Conservation (phyloP, 2,329 filamentous ascomycete genomes). For the Calonectria ilicicola region DNA sequence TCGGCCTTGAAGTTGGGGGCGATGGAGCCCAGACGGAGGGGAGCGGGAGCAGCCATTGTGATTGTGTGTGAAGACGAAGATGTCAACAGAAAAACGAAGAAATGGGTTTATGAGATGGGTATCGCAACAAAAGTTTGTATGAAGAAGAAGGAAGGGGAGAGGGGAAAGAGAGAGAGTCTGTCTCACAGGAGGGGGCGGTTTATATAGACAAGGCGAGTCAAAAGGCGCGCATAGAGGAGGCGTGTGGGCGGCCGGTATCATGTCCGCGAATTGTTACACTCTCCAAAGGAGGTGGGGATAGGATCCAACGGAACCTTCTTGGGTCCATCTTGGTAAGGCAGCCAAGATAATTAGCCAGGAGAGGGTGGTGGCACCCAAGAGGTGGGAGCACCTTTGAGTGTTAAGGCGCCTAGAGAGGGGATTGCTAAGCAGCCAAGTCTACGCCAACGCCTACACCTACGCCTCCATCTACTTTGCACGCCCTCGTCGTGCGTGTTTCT, state of each 20-base stretch:
- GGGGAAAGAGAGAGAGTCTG: neutral
- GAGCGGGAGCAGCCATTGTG: conserved; percentile 48
- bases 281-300: neutral
- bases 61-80: conserved; percentile 5
- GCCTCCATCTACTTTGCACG: neutral
- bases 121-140: neutral
- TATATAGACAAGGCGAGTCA: neutral
- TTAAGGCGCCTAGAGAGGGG: neutral
- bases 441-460: neutral
- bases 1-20: conserved; percentile 89
- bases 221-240: neutral
- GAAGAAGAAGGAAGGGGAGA: neutral
- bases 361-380: neutral
- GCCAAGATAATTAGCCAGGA: neutral
- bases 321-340: neutral
- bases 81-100: neutral
- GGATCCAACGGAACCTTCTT: conserved; percentile 13
- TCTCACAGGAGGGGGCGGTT: neutral
- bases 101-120: neutral
- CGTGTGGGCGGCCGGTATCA: conserved; percentile 3
- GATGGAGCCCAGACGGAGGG: conserved; percentile 72
- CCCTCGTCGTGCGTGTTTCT: neutral
- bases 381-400: neutral
- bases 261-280: neutral
- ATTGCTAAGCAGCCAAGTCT: conserved; percentile 11